Conservation (phyloP, 2,329 filamentous ascomycete species). For the Diaporthe sp. region DNA sequence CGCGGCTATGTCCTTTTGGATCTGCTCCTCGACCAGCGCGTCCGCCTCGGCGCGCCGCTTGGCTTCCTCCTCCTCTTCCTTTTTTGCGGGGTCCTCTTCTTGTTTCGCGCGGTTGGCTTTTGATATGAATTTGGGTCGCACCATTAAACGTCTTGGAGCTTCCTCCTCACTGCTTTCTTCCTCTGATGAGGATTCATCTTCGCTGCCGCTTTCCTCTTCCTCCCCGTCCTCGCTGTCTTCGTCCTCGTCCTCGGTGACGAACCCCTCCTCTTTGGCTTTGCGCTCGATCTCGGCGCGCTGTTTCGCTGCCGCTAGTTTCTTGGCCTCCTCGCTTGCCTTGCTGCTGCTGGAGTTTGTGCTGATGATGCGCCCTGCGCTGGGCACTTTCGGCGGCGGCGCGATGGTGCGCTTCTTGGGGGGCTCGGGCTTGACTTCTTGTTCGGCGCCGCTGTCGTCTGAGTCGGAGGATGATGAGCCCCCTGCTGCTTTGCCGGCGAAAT, state of each 20-base stretch:
- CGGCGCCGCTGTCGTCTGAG: constrained; percentile 63
- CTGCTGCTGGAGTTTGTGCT: constrained; percentile 62
- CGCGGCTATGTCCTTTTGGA: constrained; percentile 84
- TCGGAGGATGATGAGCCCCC: constrained; percentile 66
- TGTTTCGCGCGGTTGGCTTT: constrained; percentile 65
- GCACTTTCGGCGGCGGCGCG: constrained; percentile 69
- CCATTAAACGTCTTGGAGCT: constrained; percentile 69
- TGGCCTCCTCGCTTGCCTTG: constrained; percentile 62
- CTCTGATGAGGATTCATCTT: constrained; percentile 54
- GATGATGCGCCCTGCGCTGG: constrained; percentile 70
- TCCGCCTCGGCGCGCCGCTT: constrained; percentile 80
- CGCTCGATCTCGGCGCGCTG: constrained; percentile 60
- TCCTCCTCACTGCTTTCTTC: constrained; percentile 70
- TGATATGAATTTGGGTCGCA: constrained; percentile 75
- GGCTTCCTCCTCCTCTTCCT: constrained; percentile 65
- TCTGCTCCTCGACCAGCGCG: constrained; percentile 87
- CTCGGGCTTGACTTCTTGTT: constrained; percentile 48
- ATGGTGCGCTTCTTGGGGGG: constrained; percentile 53
- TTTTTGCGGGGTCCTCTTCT: constrained; percentile 46
- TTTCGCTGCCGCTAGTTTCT: constrained; percentile 62
- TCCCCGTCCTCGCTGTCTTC: constrained; percentile 58
- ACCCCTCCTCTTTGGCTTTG: constrained; percentile 71
- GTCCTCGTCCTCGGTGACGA: constrained; percentile 70
- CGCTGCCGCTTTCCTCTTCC: constrained; percentile 51
- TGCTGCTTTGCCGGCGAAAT: constrained; percentile 86